These are phyloP conservation scores for Leishmania mexicana DNA, from an alignment of 208 protist genomes.

Conservation along the genomic window DNA sequence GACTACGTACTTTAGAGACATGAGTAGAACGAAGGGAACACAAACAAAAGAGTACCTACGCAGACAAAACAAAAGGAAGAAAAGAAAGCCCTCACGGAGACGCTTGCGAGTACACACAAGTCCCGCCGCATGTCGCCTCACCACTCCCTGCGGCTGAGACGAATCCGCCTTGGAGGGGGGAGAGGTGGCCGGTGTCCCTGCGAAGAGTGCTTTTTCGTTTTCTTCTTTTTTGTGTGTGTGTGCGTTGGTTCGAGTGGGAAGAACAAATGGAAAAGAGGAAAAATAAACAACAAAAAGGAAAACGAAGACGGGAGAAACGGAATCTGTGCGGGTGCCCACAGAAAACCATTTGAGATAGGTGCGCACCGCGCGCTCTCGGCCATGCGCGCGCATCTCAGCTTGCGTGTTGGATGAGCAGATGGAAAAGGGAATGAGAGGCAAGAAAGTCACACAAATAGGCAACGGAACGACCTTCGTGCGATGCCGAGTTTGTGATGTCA, in stretches of 20 bases:
- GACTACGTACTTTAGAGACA: not conserved
- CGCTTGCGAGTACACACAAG: not conserved
- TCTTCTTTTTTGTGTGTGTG: too few species aligned
- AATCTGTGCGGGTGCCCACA: not conserved
- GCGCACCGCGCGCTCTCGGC: not conserved
- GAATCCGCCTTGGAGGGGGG: not conserved
- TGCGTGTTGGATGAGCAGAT: not conserved
- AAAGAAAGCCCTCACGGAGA: not conserved
- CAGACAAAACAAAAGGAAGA: constrained; percentile 5
- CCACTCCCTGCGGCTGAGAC: not conserved
- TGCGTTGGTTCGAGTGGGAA: not conserved
- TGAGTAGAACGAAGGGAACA: not conserved
- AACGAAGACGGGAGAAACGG: not conserved
- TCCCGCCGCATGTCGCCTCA: not conserved
- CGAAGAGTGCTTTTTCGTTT: not conserved
- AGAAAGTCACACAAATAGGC: not conserved
- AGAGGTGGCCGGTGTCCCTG: not conserved
- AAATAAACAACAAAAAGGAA: not conserved
- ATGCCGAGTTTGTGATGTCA: not conserved
- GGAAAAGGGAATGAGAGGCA: not conserved
- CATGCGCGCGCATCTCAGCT: not conserved
- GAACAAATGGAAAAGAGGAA: not conserved
- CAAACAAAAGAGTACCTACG: not conserved
- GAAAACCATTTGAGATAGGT: not conserved
- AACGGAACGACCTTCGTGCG: not conserved